These are phyloP conservation scores for Pseudocercospora macadamiae DNA, from an alignment of 2,329 filamentous ascomycete species.

Conservation along the genomic window DNA sequence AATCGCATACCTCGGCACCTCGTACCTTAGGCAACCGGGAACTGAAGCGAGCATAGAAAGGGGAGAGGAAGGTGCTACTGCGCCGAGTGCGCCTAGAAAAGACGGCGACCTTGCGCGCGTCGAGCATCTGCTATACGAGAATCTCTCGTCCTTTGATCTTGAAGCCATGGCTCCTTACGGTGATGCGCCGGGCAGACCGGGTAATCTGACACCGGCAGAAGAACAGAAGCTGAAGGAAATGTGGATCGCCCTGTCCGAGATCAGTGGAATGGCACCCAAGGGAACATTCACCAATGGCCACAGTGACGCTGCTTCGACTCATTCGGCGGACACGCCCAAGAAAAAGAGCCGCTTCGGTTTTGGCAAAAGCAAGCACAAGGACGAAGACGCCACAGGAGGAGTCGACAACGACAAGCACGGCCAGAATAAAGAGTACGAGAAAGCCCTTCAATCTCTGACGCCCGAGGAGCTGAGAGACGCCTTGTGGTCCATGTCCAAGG, in stretches of 20 bases:
- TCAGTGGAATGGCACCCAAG: conserved; percentile 64
- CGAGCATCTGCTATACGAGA: background rate
- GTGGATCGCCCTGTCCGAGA: conserved; percentile 75
- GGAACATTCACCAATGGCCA: conserved; percentile 31
- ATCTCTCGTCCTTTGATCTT: conserved; percentile 35
- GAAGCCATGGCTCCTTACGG: conserved; percentile 41
- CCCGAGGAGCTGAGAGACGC: conserved; percentile 78
- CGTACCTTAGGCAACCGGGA: conserved; percentile 19
- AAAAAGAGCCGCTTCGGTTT: conserved; percentile 70
- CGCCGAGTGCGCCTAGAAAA: conserved; percentile 24
- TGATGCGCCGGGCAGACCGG: conserved; percentile 69
- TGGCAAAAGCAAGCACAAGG: conserved; percentile 70
- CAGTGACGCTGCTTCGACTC: conserved; percentile 21
- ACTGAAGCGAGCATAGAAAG: background rate
- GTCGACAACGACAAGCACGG: conserved; percentile 85
- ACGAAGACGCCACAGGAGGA: conserved; percentile 54
- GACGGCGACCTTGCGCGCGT: conserved; percentile 12
- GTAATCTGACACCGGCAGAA: conserved; percentile 86
- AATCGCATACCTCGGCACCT: conserved; percentile 28
- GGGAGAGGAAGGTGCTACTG: background rate
- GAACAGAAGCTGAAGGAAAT: conserved; percentile 85
- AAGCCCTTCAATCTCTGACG: conserved; percentile 74
- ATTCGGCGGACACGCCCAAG: conserved; percentile 35
- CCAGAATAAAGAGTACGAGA: conserved; percentile 81
- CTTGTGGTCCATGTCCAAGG: conserved; percentile 93